These are phyloP conservation scores for Orbilia oligospora DNA, from an alignment of 2,329 filamentous ascomycete genomes.

Conservation along the genomic window DNA sequence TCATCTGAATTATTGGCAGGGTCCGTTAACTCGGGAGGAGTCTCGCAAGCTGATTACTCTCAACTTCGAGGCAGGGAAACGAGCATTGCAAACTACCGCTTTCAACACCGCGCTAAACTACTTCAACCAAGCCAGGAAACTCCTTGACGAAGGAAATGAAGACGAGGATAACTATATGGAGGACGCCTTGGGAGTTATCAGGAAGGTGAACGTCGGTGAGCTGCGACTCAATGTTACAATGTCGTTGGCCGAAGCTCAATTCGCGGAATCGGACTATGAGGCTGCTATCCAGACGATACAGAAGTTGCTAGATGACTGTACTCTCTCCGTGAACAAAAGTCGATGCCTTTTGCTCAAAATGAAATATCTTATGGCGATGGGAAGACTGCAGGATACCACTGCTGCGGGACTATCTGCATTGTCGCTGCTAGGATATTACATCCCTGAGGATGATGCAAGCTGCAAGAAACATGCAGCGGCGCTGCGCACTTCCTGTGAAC, in stretches of 20 bases:
- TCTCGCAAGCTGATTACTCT: constrained; percentile 63
- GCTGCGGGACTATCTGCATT: constrained; percentile 63
- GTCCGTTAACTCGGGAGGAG: constrained; percentile 62
- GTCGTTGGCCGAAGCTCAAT: constrained; percentile 63
- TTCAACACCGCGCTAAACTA: constrained; percentile 64
- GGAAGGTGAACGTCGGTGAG: constrained; percentile 61
- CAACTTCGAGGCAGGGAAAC: constrained; percentile 64
- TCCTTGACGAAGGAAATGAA: constrained; percentile 63
- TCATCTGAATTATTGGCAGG: constrained; percentile 64
- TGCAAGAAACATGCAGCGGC: constrained; percentile 62
- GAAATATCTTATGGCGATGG: constrained; percentile 64
- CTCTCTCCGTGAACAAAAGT: constrained; percentile 63
- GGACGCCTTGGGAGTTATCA: constrained; percentile 51
- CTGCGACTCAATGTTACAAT: constrained; percentile 63
- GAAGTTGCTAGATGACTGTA: constrained; percentile 62
- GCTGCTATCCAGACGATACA: constrained; percentile 63
- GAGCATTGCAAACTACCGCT: constrained; percentile 63
- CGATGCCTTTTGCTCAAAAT: constrained; percentile 64
- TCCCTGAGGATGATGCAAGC: constrained; percentile 62
- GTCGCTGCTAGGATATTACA: constrained; percentile 63
- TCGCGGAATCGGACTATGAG: constrained; percentile 63
- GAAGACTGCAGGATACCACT: constrained; percentile 64
- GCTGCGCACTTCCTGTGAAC: constrained; percentile 62
- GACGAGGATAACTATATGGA: constrained; percentile 61
- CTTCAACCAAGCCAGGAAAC: constrained; percentile 62